Base-by-base conservation (phyloP, 257 asterid genomes). In the Solanum corneliomulleri region DNA sequence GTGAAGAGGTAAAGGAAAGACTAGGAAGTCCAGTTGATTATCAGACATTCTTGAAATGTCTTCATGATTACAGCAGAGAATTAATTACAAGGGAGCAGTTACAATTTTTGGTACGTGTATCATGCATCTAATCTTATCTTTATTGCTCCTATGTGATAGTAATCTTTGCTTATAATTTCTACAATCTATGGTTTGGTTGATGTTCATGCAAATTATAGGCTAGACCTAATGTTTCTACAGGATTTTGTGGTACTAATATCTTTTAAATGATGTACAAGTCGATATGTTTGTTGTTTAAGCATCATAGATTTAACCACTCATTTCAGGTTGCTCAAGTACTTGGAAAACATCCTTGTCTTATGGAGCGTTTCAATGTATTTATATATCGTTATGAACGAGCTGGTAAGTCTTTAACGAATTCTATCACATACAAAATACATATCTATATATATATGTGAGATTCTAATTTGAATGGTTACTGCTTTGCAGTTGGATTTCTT, bases 1-100 rank as follows among this genome's bases (percentile, higher is more conserved):
- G 99, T 93, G 99, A 96, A 86, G 93, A 95, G 88, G 99, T 97
- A 82, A 97, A 96, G 90, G 99, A 95, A 90, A 93, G 95, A 88
- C 91, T 97, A 68, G 91, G 78, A 80, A 94, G 93, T 90, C 93
- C 96, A 20, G 96, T 94, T 70, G 98, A 94, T 90, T 97, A 97
- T 92, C 99, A 97, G 92, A 98, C 94, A 70, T 97, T 97, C 89
- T 93, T 97, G 91, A 95, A 97, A 87, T 97, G 98, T 91, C 99
- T 97, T 90, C 91, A 93, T 91, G 93, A 96, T 87, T 96, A 94
- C 91, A 95, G 98, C 91, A 90, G 95, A 88, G 99, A 97, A 91
- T 94, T 93, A 90, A 97, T 97, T 85, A 95, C 97, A 41, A 96
- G 97, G 89, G 91, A 94, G 82, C 98, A 97, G 87, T 89, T 97